Evolutionary conservation across 2,329 filamentous ascomycete species (phyloP).

Genomic region (Colletotrichum cordylinicola): DNA sequence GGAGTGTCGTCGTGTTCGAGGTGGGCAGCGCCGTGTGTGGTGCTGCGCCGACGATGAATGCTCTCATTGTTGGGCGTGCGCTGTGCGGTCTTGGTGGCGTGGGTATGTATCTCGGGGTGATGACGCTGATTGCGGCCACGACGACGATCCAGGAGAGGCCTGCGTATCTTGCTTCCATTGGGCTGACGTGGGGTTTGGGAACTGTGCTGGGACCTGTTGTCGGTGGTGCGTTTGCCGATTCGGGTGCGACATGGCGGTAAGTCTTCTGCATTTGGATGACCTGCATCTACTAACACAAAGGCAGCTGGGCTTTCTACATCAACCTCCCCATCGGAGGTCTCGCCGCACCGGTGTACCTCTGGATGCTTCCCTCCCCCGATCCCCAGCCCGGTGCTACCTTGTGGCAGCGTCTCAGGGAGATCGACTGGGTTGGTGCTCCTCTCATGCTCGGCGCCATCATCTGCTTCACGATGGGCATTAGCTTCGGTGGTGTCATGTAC

Average conservation of each 20-base stretch:
- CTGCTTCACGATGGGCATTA: constrained; percentile 51
- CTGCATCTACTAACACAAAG: not conserved
- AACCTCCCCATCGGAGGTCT: constrained; percentile 54
- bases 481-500: constrained; percentile 55
- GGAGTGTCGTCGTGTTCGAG: constrained; percentile 38
- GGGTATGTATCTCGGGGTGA: constrained; percentile 16
- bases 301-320: constrained; percentile 52
- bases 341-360: constrained; percentile 32
- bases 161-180: constrained; percentile 24
- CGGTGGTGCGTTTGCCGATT: constrained; percentile 49
- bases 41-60: constrained; percentile 43
- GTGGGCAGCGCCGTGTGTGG: constrained; percentile 45
- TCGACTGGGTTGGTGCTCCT: constrained; percentile 52
- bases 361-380: constrained; percentile 31
- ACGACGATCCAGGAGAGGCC: constrained; percentile 21
- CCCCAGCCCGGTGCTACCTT: constrained; percentile 24
- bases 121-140: constrained; percentile 5
- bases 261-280: not conserved
- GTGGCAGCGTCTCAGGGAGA: constrained; percentile 32
- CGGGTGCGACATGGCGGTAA: constrained; percentile 41
- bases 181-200: constrained; percentile 47
- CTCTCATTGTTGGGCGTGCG: constrained; percentile 48
- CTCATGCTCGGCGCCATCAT: constrained; percentile 48
- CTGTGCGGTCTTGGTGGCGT: constrained; percentile 45
- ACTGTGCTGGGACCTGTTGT: constrained; percentile 45